Base-by-base conservation (phyloP, 257 asterid genomes). In the Avicennia marina region DNA sequence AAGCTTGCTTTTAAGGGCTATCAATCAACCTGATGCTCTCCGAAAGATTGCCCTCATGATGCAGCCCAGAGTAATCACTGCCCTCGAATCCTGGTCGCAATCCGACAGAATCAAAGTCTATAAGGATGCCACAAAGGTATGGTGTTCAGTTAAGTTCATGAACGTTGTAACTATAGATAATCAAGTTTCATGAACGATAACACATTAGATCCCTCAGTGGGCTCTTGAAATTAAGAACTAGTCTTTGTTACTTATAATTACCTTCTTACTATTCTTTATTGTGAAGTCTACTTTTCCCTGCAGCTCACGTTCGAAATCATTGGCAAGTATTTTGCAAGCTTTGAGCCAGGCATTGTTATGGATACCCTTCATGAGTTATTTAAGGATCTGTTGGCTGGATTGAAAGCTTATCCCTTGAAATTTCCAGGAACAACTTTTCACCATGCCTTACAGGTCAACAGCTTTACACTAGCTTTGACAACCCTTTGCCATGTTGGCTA, bases 21-120 rank as follows among this genome's bases (percentile, higher is more conserved):
- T 74, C 24, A 83, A 78, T 45, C 81, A 75, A 6, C 88, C 93
- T 0, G 75, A 73, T 45, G 66, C 88, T 8, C 88, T 83, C 32
- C 83, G 75, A 2, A 57, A 58, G 58, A 75, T 83, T 34, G 63
- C 82, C 19, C 63, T 63, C 51, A 67, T 74, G 65, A 75, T 83
- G 44, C 93, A 83, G 29, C 86, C 86, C 9, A 67, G 78, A 1
- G 4, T 83, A 11, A 16, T 3, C 12, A 15, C 72, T 44, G 71
- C 81, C 29, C 85, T 83, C 27, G 15, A 66, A 16, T 65, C 60
- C 7, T 77, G 87, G 91, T 65, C 76, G 0, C 43, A 56, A 1
- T 57, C 40, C 26, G 83, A 87, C 43, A 58, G 78, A 73, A 57
- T 83, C 60, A 39, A 32, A 2, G 87, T 61, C 27, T 64, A 22